Base-by-base conservation (phyloP, 108 stramenopile species). In the Cyclotella distinguenda region DNA sequence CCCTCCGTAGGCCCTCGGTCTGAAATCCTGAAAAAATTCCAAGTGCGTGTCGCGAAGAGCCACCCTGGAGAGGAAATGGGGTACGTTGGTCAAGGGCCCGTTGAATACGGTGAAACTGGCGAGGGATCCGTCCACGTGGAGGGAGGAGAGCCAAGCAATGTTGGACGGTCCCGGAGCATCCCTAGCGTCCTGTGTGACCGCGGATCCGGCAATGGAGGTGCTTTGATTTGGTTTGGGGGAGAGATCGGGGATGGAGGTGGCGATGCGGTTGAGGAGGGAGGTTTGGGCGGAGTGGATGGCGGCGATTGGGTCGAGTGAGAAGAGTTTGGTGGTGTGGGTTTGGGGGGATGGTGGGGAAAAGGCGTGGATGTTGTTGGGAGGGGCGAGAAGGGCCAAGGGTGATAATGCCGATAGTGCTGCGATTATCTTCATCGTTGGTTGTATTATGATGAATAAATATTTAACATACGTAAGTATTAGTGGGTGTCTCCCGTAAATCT, bases 151-250 rank as follows among this genome's bases (percentile, higher is more conserved):
- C 90, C 90, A 92, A 6, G 90, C 90, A 33, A 92, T 60, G 50
- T 92, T 92, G 46, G 84, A 72, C 1, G 82, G 77, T 52, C 90
- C 90, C 9, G 86, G 82, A 25, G 90, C 90, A 67, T 92, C 90
- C 10, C 69, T 58, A 6, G 79, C 87, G 46, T 87, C 79, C 13
- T 89, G 46, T 19, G 18, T 31, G 39, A 78, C 83, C 4, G 76
- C 54, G 22, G 66, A 27, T n/a, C 53, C 74, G 40, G 32, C 55
- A 26, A 82, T 60, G 11, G 72, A 56, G 23, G 63, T 48, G 33
- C 80, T 77, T 15, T 78, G 68, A 57, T 88, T 86, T 4, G 84
- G 72, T 75, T 91, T 91, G 44, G 52, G 18, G 32, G 70, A 74
- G 47, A 91, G 47, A 45, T 82, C 80, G 18, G 86, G 81, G 42